Percentiles rank a stretch among this genome's conserved stretches.
Evolutionary conservation across 225 moss, liverwort and hornwort species (phyloP).

Genomic region (Physcomitrium patens): DNA sequence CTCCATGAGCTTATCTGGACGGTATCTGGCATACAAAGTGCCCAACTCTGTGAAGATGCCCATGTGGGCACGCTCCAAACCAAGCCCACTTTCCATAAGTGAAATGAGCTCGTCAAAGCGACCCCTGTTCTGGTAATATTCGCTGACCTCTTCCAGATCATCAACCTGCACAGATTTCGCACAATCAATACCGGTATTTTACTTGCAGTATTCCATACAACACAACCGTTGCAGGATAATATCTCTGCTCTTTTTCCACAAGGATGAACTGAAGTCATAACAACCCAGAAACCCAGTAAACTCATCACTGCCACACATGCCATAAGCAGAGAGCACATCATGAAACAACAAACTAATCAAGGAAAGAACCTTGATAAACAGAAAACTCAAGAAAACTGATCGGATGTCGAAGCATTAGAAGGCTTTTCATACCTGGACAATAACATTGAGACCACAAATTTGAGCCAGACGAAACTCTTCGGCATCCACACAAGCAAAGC

Average conservation of each 20-base stretch:
- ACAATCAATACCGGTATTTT: neutral
- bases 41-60: slow-evolving; percentile 83
- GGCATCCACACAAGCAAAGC: slow-evolving; percentile 74
- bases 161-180: slow-evolving; percentile 48
- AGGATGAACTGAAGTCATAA: neutral
- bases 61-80: slow-evolving; percentile 80
- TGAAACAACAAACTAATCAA: too few species aligned
- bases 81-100: slow-evolving; percentile 78
- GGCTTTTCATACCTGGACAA: slow-evolving; percentile 50
- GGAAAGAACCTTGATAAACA: neutral
- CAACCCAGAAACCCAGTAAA: neutral
- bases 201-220: neutral
- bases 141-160: slow-evolving; percentile 78
- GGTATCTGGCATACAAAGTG: slow-evolving; percentile 69
- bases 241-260: neutral
- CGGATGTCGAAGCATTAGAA: neutral
- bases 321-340: neutral
- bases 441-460: slow-evolving; percentile 69
- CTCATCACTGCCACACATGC: neutral
- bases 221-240: neutral
- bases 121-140: slow-evolving; percentile 74
- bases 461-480: slow-evolving; percentile 71
- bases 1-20: slow-evolving; percentile 80
- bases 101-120: slow-evolving; percentile 74
- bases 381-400: neutral